Evolutionary conservation across 2,329 filamentous ascomycete species (phyloP).

Genomic region (Mollisiaceae sp.): DNA sequence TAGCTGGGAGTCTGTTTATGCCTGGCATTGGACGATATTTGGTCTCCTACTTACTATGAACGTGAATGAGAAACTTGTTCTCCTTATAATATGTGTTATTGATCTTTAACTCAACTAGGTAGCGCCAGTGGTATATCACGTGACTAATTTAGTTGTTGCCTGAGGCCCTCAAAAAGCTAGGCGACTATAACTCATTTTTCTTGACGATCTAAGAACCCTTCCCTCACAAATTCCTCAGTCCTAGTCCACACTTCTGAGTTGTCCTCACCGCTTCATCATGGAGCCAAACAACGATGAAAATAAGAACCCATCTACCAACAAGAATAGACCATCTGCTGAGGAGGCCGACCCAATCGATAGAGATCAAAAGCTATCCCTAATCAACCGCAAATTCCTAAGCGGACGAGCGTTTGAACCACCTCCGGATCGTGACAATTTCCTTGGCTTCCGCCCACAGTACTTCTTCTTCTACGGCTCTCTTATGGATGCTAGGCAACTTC

Average conservation of each 20-base stretch:
- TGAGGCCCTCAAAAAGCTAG: conserved; percentile 5
- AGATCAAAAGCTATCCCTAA: conserved; percentile 25
- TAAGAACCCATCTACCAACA: conserved; percentile 20
- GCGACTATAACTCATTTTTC: too few species aligned
- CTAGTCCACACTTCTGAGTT: conserved; percentile 16
- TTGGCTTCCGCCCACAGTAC: conserved; percentile 35
- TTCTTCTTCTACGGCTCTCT: conserved; percentile 44
- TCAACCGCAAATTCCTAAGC: conserved; percentile 27
- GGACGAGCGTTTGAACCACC: conserved; percentile 22
- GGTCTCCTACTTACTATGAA: too few species aligned
- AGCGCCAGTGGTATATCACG: background rate
- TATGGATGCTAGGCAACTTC: conserved; percentile 42
- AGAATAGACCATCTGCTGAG: conserved; percentile 20
- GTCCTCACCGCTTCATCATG: conserved; percentile 20
- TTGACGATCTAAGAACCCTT: too few species aligned
- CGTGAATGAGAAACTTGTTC: too few species aligned
- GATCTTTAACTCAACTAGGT: too few species aligned
- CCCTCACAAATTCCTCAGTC: conserved; percentile 20
- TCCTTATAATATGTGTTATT: too few species aligned
- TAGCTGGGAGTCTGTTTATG: too few species aligned
- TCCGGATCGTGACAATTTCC: conserved; percentile 17
- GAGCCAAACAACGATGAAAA: conserved; percentile 23
- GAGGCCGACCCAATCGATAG: conserved; percentile 18
- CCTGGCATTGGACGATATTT: too few species aligned
- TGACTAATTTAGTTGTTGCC: conserved; percentile 3